phyloP scores from a whole-genome alignment of 495 filamentous ascomycete genomes.

The Penicillium parvum region DNA sequence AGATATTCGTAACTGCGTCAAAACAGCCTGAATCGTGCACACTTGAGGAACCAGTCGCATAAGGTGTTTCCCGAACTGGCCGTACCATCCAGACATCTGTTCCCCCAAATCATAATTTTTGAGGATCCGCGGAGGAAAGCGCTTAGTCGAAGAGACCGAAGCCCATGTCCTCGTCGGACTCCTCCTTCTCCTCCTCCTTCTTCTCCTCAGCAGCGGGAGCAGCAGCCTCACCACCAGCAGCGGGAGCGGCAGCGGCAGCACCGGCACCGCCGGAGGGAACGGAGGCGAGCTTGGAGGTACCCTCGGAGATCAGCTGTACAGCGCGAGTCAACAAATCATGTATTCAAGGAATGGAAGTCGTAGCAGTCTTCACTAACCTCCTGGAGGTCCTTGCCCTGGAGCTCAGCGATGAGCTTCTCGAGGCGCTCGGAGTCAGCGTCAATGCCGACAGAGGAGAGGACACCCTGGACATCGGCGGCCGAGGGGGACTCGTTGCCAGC shows the following conservation, averaged over 20 bases:
- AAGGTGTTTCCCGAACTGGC: conserved; percentile 31
- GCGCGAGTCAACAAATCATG: conserved; percentile 18
- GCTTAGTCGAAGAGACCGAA: conserved; percentile 98
- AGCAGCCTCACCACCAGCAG: conserved; percentile 62
- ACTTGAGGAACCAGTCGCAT: conserved; percentile 30
- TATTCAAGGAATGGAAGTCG: neutral
- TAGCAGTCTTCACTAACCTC: conserved; percentile 55
- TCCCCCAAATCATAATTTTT: conserved; percentile 32
- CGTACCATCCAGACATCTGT: conserved; percentile 35
- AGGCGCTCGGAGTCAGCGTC: conserved; percentile 90
- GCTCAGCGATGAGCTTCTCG: conserved; percentile 78
- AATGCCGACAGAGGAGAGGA: conserved; percentile 92
- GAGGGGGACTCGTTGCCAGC: conserved; percentile 90
- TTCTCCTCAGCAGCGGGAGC: conserved; percentile 66
- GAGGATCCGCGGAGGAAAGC: conserved; percentile 18
- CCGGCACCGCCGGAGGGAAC: conserved; percentile 89
- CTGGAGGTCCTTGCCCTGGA: conserved; percentile 96
- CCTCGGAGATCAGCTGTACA: conserved; percentile 82
- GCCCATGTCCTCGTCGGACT: conserved; percentile 99
- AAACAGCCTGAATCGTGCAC: conserved; percentile 35
- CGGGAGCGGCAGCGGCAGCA: conserved; percentile 52
- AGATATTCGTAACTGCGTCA: conserved; percentile 43
- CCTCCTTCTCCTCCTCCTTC: conserved; percentile 74
- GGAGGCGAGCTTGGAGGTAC: conserved; percentile 90
- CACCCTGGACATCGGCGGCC: conserved; percentile 79